Evolutionary conservation across 345 rosid species (phyloP).

Genomic region (Brassica juncea): DNA sequence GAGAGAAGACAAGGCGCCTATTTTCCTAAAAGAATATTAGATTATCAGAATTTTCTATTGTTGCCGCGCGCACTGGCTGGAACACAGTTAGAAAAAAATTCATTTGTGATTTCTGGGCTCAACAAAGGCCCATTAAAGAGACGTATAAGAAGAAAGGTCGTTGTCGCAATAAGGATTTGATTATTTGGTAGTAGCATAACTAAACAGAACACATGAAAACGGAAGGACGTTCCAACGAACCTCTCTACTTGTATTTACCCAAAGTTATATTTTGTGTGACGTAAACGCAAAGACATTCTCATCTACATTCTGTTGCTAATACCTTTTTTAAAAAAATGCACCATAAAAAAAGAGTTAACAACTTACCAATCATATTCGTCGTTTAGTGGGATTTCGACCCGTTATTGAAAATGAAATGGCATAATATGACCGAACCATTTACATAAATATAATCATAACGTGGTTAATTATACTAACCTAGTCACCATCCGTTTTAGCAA

Average conservation of each 20-base stretch:
- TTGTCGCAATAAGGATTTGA: not conserved
- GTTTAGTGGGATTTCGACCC: not conserved
- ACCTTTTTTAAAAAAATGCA: not conserved
- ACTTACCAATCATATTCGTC: not conserved
- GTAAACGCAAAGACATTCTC: conserved; percentile 37
- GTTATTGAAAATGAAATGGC: not conserved
- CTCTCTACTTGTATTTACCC: conserved; percentile 20
- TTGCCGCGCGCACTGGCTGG: too few relatives aligned
- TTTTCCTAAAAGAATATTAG: too few relatives aligned
- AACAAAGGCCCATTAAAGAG: too few relatives aligned
- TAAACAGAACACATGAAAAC: not conserved
- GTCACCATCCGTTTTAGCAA: conserved; percentile 34
- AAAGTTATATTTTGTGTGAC: conserved; percentile 31
- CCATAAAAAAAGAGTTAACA: conserved; percentile 4
- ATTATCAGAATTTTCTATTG: too few relatives aligned
- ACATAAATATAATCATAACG: not conserved
- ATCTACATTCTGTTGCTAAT: conserved; percentile 4
- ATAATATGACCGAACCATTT: not conserved
- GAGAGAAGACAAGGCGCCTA: too few relatives aligned
- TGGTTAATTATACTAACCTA: conserved; percentile 24
- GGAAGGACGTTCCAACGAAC: conserved; percentile 38
- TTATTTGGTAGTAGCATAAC: not conserved
- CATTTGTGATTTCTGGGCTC: too few relatives aligned
- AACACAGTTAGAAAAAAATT: too few relatives aligned
- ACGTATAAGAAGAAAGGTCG: not conserved